A percentile compares a stretch with the other conserved stretches of the same genome.
These are phyloP conservation scores for Halophytophthora batemanensis DNA, from an alignment of 352 stramenopile genomes.

Conservation along the genomic window DNA sequence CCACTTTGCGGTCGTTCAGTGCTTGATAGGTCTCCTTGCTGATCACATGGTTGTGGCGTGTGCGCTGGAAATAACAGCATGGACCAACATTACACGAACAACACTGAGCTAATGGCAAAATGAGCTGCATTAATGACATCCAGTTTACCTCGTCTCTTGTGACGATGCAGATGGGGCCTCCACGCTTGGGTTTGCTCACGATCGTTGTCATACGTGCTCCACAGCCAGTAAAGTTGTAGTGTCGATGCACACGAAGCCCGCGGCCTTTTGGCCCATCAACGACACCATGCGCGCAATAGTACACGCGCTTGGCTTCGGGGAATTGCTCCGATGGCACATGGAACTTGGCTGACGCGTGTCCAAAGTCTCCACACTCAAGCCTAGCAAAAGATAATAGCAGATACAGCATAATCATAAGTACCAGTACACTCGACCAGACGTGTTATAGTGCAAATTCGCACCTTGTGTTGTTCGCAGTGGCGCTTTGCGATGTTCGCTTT, in stretches of 20 bases:
- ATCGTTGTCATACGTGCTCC: not conserved
- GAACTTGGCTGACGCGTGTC: not conserved
- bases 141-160: no score
- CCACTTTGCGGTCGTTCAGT: not conserved
- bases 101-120: no score
- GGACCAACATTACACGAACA: no score
- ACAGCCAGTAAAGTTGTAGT: not conserved
- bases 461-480: no score
- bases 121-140: no score
- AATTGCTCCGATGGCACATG: not conserved
- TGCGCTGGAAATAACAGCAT: no score
- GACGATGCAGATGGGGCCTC: no score
- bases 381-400: no score
- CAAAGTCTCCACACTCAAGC: not conserved
- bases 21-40: not conserved
- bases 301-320: not conserved
- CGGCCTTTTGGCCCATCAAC: not conserved
- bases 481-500: no score
- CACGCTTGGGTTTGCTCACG: not conserved
- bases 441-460: no score
- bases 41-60: constrained; percentile 2
- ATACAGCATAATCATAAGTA: not conserved
- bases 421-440: not conserved
- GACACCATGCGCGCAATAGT: not conserved
- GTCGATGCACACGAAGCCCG: not conserved